phyloP scores from a whole-genome alignment of 305 asterid genomes.

The Euphrasia arctica region DNA sequence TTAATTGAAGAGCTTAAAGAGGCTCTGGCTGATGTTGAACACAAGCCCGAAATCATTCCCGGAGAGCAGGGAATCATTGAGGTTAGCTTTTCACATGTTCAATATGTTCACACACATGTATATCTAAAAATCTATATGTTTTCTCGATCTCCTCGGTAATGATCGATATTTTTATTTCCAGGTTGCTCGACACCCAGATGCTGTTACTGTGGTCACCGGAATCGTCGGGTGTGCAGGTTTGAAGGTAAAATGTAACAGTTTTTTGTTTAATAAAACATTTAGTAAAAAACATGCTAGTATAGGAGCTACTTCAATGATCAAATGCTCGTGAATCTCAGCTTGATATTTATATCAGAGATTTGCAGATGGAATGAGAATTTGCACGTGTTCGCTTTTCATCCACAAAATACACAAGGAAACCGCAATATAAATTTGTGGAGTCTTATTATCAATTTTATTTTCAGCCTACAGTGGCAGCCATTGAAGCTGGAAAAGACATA shows the following conservation, averaged over 20 bases:
- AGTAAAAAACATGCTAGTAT: too few species aligned
- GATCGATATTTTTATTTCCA: slow-evolving; percentile 26
- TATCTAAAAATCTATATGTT: neutral
- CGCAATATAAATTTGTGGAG: slow-evolving; percentile 10
- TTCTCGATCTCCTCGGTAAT: neutral
- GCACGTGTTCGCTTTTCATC: neutral
- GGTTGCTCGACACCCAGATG: slow-evolving; percentile 98
- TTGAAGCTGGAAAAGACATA: slow-evolving; percentile 95
- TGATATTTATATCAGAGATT: too few species aligned
- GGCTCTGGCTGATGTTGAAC: slow-evolving; percentile 69
- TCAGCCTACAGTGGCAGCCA: slow-evolving; percentile 98
- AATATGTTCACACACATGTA: neutral
- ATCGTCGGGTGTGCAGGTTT: slow-evolving; percentile 98
- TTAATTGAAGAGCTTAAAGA: slow-evolving; percentile 76
- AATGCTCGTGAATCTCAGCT: too few species aligned
- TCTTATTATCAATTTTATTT: slow-evolving; percentile 1
- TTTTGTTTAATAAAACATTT: too few species aligned
- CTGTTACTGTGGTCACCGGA: slow-evolving; percentile 91
- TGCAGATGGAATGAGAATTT: neutral
- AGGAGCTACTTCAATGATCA: too few species aligned
- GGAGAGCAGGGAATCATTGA: slow-evolving; percentile 89
- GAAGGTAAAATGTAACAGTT: slow-evolving; percentile 46
- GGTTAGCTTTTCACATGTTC: slow-evolving; percentile 41
- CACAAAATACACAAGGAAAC: neutral
- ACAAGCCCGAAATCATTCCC: slow-evolving; percentile 93